Evolutionary conservation across 306 rosid genomes (phyloP).

Genomic region (Inga leiocalycina): DNA sequence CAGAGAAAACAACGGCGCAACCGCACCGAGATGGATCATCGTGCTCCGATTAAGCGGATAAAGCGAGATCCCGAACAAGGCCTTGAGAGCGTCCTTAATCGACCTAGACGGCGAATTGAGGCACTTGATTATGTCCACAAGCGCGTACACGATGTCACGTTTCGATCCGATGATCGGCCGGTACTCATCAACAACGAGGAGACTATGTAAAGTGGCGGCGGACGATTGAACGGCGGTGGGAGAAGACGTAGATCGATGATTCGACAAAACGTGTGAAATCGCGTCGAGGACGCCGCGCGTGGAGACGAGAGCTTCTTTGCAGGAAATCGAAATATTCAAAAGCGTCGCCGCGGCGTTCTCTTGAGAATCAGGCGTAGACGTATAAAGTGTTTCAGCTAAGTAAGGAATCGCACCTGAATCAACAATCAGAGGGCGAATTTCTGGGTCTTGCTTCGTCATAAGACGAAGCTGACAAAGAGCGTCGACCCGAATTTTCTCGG

Average conservation of each 20-base stretch:
- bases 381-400: constrained; percentile 63
- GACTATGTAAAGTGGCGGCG: constrained; percentile 81
- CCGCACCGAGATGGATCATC: constrained; percentile 52
- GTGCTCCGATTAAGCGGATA: constrained; percentile 52
- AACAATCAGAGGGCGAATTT: constrained; percentile 59
- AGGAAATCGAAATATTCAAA: constrained; percentile 75
- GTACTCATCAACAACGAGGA: constrained; percentile 57
- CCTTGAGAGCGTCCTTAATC: constrained; percentile 73
- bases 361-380: constrained; percentile 54
- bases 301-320: constrained; percentile 52
- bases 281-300: constrained; percentile 70
- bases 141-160: constrained; percentile 55
- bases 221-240: constrained; percentile 67
- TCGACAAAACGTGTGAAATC: constrained; percentile 59
- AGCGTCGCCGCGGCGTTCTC: constrained; percentile 82
- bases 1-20: constrained; percentile 51
- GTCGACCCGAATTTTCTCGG: constrained; percentile 57
- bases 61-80: constrained; percentile 64
- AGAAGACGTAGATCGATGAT: constrained; percentile 52
- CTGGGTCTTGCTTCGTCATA: constrained; percentile 63
- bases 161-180: constrained; percentile 59
- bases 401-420: constrained; percentile 66
- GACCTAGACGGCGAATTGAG: constrained; percentile 55
- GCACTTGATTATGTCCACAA: constrained; percentile 49
- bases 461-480: constrained; percentile 66